A percentile compares a stretch with the other conserved stretches of the same genome.
Conservation (phyloP, 768 basidiomycete genomes). For the Macrolepiota fuliginosa region DNA sequence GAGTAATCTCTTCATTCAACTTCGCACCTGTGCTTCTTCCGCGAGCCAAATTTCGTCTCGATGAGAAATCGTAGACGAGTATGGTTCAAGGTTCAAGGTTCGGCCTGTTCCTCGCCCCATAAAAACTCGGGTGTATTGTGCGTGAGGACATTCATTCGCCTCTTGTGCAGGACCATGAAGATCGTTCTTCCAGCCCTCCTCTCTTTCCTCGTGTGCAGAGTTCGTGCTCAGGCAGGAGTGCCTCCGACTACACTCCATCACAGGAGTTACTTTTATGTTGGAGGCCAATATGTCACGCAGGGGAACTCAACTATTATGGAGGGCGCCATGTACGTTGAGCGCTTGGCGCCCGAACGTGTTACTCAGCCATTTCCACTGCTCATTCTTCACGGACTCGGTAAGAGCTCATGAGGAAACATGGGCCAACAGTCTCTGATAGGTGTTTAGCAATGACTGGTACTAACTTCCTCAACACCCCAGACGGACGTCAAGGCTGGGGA, state of each 20-base stretch:
- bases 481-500: slow-evolving; percentile 54
- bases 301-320: slow-evolving; percentile 34
- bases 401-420: neutral
- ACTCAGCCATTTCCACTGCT: slow-evolving; percentile 40
- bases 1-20: neutral
- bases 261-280: slow-evolving; percentile 48
- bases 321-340: slow-evolving; percentile 43
- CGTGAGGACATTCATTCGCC: neutral
- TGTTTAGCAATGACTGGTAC: slow-evolving; percentile 46
- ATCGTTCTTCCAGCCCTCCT: neutral
- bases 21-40: neutral
- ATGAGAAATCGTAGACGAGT: neutral
- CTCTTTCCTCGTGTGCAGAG: neutral
- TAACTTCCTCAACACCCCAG: slow-evolving; percentile 51
- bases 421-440: neutral
- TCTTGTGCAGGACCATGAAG: neutral
- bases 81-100: neutral
- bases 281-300: slow-evolving; percentile 35
- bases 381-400: slow-evolving; percentile 47
- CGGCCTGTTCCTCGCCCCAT: neutral
- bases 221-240: neutral
- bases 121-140: neutral
- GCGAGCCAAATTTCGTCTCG: neutral
- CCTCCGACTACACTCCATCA: slow-evolving; percentile 32
- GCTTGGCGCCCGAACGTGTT: slow-evolving; percentile 36